A percentile compares a stretch with the other conserved stretches of the same genome.
Conservation (phyloP, 305 asterid genomes). For the Petunia hybrid region DNA sequence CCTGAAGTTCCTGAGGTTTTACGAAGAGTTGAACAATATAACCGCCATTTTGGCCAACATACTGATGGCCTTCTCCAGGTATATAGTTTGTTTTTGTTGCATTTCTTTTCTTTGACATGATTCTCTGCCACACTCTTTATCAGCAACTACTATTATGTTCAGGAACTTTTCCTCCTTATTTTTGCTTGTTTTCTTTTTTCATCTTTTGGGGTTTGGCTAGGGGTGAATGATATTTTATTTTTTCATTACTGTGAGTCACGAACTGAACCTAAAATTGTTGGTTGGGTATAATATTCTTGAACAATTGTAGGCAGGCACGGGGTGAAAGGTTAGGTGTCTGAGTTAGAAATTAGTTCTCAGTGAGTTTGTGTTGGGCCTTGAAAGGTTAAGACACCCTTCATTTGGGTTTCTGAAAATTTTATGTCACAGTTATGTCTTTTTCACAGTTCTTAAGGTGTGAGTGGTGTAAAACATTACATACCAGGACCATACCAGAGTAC, state of each 20-base stretch:
- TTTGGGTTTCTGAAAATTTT: background rate
- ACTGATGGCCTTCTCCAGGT: constrained; percentile 77
- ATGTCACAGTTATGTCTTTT: background rate
- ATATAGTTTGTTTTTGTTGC: constrained; percentile 20
- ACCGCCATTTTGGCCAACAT: constrained; percentile 68
- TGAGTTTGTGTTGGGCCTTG: constrained; percentile 12
- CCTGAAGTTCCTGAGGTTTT: constrained; percentile 59
- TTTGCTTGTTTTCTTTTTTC: background rate
- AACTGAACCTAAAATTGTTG: constrained; percentile 14
- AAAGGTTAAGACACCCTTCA: background rate
- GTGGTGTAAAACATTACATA: background rate
- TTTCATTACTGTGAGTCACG: background rate
- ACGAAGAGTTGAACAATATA: constrained; percentile 69
- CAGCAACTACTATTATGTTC: constrained; percentile 13
- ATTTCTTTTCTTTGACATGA: background rate
- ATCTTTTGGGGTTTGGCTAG: background rate
- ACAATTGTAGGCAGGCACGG: background rate
- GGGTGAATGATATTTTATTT: background rate
- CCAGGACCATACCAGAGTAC: background rate
- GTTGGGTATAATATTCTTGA: background rate
- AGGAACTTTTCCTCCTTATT: background rate
- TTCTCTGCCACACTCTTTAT: constrained; percentile 12
- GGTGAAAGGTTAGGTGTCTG: constrained; percentile 10
- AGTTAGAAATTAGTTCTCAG: constrained; percentile 6
- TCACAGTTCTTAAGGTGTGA: background rate